Evolutionary conservation across 192 early-diverging fungal species (phyloP).

Genomic region (Gonapodya prolifera): DNA sequence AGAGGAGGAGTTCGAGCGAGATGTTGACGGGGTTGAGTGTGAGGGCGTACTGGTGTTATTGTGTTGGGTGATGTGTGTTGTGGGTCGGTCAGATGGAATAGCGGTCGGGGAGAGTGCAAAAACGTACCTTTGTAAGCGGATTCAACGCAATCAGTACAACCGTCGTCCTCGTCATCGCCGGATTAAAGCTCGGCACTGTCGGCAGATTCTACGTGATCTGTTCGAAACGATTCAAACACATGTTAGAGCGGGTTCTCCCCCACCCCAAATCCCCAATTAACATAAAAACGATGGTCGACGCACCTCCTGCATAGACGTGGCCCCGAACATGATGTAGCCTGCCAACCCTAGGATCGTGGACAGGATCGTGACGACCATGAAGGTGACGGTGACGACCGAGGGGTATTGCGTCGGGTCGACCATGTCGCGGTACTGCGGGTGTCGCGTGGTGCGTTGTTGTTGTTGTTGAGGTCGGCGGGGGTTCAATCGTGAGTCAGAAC

Average conservation of each 20-base stretch:
- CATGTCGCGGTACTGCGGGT: constrained; percentile 5
- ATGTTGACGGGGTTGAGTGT: background rate
- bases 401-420: background rate
- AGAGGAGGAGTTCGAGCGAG: background rate
- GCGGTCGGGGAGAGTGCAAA: background rate
- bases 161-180: background rate
- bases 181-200: background rate
- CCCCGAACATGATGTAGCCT: constrained; percentile 1
- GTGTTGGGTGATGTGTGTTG: background rate
- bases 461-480: background rate
- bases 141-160: background rate
- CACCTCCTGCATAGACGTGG: background rate
- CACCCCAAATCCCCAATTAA: background rate
- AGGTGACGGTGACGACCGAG: background rate
- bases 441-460: no score
- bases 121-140: background rate
- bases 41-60: constrained; percentile 6
- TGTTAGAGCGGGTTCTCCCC: background rate
- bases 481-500: no score
- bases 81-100: background rate
- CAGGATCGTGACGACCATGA: background rate
- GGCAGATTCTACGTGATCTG: background rate
- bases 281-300: background rate
- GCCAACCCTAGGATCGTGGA: background rate
- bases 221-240: background rate